Percentiles rank a stretch among this genome's conserved stretches.
These are phyloP conservation scores for Phanerochaete carnosa DNA, from an alignment of 768 basidiomycete genomes.

Conservation along the genomic window DNA sequence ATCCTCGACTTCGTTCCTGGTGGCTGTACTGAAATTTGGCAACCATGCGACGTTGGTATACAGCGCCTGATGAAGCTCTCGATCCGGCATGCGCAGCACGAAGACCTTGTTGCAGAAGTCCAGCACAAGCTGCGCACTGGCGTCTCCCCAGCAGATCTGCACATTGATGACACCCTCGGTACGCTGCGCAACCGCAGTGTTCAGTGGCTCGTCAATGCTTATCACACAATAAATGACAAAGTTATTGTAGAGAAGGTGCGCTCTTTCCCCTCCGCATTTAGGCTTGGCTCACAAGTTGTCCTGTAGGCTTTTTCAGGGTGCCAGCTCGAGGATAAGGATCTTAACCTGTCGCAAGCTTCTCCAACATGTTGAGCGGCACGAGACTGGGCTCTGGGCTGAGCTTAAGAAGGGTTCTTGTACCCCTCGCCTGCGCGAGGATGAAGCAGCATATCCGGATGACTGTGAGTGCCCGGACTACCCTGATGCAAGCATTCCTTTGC, in stretches of 20 bases:
- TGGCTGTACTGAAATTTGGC: conserved; percentile 12
- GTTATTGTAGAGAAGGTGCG: conserved; percentile 30
- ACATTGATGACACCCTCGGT: conserved; percentile 20
- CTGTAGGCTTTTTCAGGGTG: not conserved
- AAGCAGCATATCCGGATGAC: not conserved
- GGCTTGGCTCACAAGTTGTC: not conserved
- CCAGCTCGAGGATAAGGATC: not conserved
- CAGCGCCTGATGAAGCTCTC: conserved; percentile 36
- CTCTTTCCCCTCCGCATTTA: not conserved
- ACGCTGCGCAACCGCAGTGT: conserved; percentile 23
- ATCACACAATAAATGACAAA: conserved; percentile 23
- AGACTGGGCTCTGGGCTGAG: not conserved
- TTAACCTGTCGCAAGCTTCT: conserved; percentile 3
- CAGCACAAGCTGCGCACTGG: conserved; percentile 22
- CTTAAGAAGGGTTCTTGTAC: not conserved
- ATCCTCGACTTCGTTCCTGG: conserved; percentile 24
- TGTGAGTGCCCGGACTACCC: not conserved
- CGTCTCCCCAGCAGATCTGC: not conserved
- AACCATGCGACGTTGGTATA: conserved; percentile 24
- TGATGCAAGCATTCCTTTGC: not conserved
- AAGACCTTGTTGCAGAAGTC: conserved; percentile 31
- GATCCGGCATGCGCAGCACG: conserved; percentile 29
- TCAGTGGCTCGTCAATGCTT: conserved; percentile 33
- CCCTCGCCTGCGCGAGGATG: not conserved
- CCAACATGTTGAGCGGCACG: not conserved